Evolutionary conservation across 2,329 filamentous ascomycete species (phyloP).

Genomic region (Aspergillus japonicus): DNA sequence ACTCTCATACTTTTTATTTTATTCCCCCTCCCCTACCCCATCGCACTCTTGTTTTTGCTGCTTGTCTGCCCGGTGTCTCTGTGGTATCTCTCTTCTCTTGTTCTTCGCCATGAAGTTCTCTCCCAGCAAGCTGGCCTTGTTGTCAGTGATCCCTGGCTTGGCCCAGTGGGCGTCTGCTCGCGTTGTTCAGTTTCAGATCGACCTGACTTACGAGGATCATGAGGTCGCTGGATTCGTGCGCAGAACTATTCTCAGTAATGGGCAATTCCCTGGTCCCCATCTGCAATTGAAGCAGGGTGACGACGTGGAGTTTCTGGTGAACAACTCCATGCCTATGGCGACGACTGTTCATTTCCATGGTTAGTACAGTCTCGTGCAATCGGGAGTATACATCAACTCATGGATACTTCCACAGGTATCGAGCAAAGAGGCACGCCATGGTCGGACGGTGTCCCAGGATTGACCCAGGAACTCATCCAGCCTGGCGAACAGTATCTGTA

Average conservation of each 20-base stretch:
- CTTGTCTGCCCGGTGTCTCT: neutral
- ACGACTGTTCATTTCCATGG: conserved; percentile 35
- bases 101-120: conserved; percentile 1
- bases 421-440: conserved; percentile 54
- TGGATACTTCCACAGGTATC: conserved; percentile 18
- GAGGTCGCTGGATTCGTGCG: conserved; percentile 25
- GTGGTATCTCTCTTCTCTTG: neutral
- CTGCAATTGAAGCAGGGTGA: conserved; percentile 30
- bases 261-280: conserved; percentile 29
- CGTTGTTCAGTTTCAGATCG: conserved; percentile 11
- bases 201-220: conserved; percentile 27
- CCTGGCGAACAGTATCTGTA: conserved; percentile 53
- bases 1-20: no score
- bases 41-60: neutral
- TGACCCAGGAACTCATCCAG: conserved; percentile 55
- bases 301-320: conserved; percentile 29
- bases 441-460: conserved; percentile 61
- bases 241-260: conserved; percentile 29
- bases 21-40: neutral
- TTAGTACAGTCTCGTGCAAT: neutral
- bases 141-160: conserved; percentile 6
- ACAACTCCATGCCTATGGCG: conserved; percentile 30
- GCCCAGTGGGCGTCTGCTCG: conserved; percentile 11
- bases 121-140: conserved; percentile 3
- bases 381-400: neutral